These are phyloP conservation scores for Wickerhamomyces canadensis DNA, from an alignment of 805 yeast species.

Conservation along the genomic window DNA sequence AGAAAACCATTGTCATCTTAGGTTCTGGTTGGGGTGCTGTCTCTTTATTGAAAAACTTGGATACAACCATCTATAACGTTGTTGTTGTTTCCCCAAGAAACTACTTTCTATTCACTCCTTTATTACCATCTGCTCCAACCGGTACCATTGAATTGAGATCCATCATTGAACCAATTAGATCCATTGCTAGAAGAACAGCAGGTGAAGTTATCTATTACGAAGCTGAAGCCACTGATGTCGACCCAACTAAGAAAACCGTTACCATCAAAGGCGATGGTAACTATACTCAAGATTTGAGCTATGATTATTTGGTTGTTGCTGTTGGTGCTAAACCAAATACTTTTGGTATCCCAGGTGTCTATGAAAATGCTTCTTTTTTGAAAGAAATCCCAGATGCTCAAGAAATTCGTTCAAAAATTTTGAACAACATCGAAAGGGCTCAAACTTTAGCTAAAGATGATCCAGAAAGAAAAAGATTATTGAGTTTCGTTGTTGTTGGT, in stretches of 20 bases:
- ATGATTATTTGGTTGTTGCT: constrained; percentile 85
- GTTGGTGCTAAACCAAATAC: constrained; percentile 96
- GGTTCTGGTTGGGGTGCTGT: constrained; percentile 97
- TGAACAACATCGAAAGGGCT: constrained; percentile 88
- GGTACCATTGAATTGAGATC: constrained; percentile 89
- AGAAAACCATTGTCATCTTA: constrained; percentile 52
- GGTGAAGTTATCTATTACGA: constrained; percentile 81
- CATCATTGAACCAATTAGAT: constrained; percentile 88
- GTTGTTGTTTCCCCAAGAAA: constrained; percentile 90
- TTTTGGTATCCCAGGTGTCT: constrained; percentile 92
- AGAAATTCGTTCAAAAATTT: constrained; percentile 72
- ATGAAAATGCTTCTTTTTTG: constrained; percentile 79
- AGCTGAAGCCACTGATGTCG: constrained; percentile 85
- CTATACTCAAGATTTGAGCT: constrained; percentile 41
- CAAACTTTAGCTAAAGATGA: constrained; percentile 65
- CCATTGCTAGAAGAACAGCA: constrained; percentile 71
- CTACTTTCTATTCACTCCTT: constrained; percentile 93
- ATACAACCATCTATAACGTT: constrained; percentile 83
- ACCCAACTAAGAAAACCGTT: constrained; percentile 61
- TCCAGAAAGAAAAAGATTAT: constrained; percentile 76
- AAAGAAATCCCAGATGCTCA: constrained; percentile 89
- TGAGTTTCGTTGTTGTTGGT: constrained; percentile 89
- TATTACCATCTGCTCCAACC: constrained; percentile 90
- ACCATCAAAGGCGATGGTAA: constrained; percentile 51
- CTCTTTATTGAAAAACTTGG: constrained; percentile 76